Conservation (phyloP, 106 monocot genomes). For the Allium fistulosum region DNA sequence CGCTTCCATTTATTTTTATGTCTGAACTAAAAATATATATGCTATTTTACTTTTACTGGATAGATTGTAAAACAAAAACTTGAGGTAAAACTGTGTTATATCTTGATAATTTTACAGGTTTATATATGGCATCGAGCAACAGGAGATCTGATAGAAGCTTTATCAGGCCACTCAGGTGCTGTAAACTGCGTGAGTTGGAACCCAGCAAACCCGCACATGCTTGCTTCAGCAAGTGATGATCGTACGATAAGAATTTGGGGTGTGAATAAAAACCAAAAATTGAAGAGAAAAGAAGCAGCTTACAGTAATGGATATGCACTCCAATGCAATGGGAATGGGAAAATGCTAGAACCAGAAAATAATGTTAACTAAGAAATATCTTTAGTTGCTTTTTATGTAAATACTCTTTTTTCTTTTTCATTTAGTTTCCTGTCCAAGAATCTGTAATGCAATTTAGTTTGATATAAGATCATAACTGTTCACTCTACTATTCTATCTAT, state of each 20-base stretch:
- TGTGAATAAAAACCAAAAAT: slow-evolving; percentile 1
- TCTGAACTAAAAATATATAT: background rate
- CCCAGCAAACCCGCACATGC: slow-evolving; percentile 49
- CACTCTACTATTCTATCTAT: too few relatives aligned
- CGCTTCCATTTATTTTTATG: background rate
- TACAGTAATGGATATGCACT: slow-evolving; percentile 27
- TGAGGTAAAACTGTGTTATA: background rate
- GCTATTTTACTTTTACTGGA: background rate
- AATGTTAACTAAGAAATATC: too few relatives aligned
- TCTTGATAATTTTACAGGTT: slow-evolving; percentile 18
- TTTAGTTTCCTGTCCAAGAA: too few relatives aligned
- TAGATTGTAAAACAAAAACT: background rate
- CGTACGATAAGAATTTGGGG: slow-evolving; percentile 57
- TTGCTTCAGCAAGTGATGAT: slow-evolving; percentile 64
- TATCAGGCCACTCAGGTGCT: slow-evolving; percentile 45
- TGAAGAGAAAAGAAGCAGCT: slow-evolving; percentile 22
- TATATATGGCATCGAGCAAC: slow-evolving; percentile 62
- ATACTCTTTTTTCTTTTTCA: too few relatives aligned
- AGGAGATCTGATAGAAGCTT: slow-evolving; percentile 31
- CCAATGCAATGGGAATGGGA: slow-evolving; percentile 35
- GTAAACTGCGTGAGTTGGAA: slow-evolving; percentile 75
- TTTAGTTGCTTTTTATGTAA: too few relatives aligned
- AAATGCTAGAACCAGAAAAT: background rate
- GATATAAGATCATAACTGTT: too few relatives aligned
- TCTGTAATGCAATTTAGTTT: too few relatives aligned